Percentiles rank a stretch among this genome's conserved stretches.
These are phyloP conservation scores for Colletotrichum lupini DNA, from an alignment of 2,329 filamentous ascomycete genomes.

Conservation along the genomic window DNA sequence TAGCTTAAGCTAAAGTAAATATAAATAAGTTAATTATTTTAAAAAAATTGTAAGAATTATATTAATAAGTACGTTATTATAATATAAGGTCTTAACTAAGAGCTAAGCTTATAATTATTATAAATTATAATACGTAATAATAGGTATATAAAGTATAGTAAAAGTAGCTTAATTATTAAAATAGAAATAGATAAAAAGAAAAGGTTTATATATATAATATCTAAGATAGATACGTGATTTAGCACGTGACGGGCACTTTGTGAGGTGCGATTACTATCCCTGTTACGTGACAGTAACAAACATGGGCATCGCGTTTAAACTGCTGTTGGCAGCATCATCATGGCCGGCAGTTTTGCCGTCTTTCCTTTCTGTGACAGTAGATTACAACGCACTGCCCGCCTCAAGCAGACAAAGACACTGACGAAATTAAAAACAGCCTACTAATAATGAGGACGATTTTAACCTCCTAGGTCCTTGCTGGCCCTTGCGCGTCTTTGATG, in stretches of 20 bases:
- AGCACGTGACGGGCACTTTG: no score
- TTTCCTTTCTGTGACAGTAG: neutral
- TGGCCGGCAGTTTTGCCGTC: neutral
- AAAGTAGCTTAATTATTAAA: no score
- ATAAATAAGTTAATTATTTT: neutral
- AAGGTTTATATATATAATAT: no score
- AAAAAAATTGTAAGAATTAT: rapidly evolving
- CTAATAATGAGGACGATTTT: neutral
- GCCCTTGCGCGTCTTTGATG: neutral
- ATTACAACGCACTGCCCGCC: neutral
- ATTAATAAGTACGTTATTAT: no score
- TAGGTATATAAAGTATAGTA: no score
- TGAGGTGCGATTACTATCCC: no score
- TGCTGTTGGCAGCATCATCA: neutral
- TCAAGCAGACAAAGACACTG: neutral
- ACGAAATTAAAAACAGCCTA: neutral
- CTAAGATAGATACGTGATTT: no score
- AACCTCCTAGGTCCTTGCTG: neutral
- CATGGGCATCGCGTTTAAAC: neutral
- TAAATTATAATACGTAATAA: no score
- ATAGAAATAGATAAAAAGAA: no score
- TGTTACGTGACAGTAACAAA: neutral
- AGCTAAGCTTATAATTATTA: no score
- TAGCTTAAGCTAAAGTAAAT: neutral
- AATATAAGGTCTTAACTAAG: no score